These are phyloP conservation scores for Babesia gibsoni DNA, from an alignment of 169 alveolate genomes.

Conservation along the genomic window DNA sequence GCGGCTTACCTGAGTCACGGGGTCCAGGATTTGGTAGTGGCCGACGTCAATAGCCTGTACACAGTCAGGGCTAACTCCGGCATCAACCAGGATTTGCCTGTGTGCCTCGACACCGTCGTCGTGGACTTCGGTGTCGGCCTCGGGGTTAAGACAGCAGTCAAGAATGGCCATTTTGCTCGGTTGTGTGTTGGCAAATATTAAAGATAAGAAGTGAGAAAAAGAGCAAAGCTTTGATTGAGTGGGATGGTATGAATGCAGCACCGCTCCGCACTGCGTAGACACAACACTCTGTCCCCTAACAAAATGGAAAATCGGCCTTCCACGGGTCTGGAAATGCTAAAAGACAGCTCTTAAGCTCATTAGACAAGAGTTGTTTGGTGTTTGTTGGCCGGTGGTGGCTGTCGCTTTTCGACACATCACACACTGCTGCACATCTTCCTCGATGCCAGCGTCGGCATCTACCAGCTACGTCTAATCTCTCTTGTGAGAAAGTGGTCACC, in stretches of 20 bases:
- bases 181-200: neutral
- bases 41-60: constrained; percentile 45
- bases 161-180: constrained; percentile 6
- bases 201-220: no score
- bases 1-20: constrained; percentile 56
- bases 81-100: constrained; percentile 46
- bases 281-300: neutral
- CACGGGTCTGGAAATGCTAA: no score
- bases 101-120: constrained; percentile 28
- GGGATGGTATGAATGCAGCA: constrained; percentile 23
- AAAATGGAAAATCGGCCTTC: neutral
- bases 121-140: constrained; percentile 5
- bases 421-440: no score
- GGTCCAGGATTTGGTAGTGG: constrained; percentile 65
- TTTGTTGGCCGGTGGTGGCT: no score
- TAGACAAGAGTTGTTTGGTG: no score
- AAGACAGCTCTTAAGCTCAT: no score
- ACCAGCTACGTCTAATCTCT: constrained; percentile 56
- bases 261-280: constrained; percentile 38
- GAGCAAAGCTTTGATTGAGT: no score
- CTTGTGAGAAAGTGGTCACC: constrained; percentile 69
- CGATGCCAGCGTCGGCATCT: no score
- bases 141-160: constrained; percentile 53
- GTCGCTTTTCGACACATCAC: no score
- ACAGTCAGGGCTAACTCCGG: constrained; percentile 55